Base-by-base conservation (phyloP, 331 rosid genomes). In the Erythrophleum ivorense region DNA sequence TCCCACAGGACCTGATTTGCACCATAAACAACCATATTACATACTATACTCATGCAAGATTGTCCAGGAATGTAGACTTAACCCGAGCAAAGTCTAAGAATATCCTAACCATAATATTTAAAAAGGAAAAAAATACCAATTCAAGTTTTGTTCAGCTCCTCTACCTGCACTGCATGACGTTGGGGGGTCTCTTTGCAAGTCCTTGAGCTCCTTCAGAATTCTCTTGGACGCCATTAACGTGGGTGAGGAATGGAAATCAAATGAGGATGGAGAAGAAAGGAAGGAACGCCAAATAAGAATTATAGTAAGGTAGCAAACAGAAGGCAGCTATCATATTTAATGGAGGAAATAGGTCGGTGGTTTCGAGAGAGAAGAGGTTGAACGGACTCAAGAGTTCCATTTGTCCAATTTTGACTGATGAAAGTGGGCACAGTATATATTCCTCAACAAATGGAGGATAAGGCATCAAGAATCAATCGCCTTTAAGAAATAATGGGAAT, bases 111-210 rank as follows among this genome's bases (percentile, higher is more conserved):
- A 2, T 11, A 10, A 11, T 49, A 49, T 49, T 10, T 49, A 8
- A 7, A 38, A 64, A 34, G 2, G 1, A 31, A 24, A 19, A 60
- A 13, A 31, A 15, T 12, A 13, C 16, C n/a, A 31, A 7, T 33
- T 31, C 49, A 48, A 76, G 36, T 81, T 79, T 50, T 57, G 41
- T 41, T 80, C 46, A 52, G 41, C 29, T 71, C 31, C 66, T 53
- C 36, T 81, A 91, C 98, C 98, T 88, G 98, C 98, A 87, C 98
- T 94, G 84, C 98, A 92, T 78, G 98, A 92, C 38, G 97, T 91
- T 83, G 97, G 98, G 14, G 98, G 98, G 58, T 92, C 97, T 90
- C 97, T 94, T 78, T 91, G 97, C 91, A 92, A 88, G 84, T 94
- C 98, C 88, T 87, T 91, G 79, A 89, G 97, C 88, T 91, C 98